These are phyloP conservation scores for Diplodia seriata DNA, from an alignment of 2,329 filamentous ascomycete genomes.

Conservation along the genomic window DNA sequence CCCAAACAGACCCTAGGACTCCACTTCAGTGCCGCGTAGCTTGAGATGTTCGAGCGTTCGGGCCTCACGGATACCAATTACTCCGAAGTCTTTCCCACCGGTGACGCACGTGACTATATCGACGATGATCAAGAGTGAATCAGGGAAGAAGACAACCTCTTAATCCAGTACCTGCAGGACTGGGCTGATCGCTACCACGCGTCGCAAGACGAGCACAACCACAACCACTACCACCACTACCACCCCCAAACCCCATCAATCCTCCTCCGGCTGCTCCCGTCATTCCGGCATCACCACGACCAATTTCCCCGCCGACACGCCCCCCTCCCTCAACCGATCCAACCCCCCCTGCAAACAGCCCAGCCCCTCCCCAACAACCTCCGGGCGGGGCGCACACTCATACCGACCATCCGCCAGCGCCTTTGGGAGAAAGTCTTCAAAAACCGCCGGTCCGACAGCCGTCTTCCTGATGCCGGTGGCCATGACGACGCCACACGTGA, in stretches of 20 bases:
- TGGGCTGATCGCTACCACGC: too few relatives aligned
- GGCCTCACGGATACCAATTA: background rate
- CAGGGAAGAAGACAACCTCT: too few relatives aligned
- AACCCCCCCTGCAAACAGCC: conserved; percentile 39
- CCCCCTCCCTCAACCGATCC: conserved; percentile 39
- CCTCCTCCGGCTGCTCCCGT: too few relatives aligned
- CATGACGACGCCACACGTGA: background rate
- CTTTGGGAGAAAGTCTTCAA: conserved; percentile 43
- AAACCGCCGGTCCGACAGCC: conserved; percentile 43
- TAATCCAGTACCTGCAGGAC: too few relatives aligned
- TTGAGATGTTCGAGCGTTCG: background rate
- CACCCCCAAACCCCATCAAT: too few relatives aligned
- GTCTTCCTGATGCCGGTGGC: conserved; percentile 33
- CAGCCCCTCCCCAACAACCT: conserved; percentile 41
- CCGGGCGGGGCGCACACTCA: conserved; percentile 42
- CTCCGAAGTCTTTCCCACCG: too few relatives aligned
- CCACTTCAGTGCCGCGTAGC: background rate
- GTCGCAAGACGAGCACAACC: too few relatives aligned
- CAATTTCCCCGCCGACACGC: conserved; percentile 50
- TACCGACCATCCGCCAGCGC: conserved; percentile 43
- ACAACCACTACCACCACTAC: too few relatives aligned
- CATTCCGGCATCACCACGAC: conserved; percentile 39
- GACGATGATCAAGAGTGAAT: too few relatives aligned
- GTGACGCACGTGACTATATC: too few relatives aligned
- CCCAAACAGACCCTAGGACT: background rate